Base-by-base conservation (phyloP, 768 basidiomycete genomes). In the Amanita phalloides region DNA sequence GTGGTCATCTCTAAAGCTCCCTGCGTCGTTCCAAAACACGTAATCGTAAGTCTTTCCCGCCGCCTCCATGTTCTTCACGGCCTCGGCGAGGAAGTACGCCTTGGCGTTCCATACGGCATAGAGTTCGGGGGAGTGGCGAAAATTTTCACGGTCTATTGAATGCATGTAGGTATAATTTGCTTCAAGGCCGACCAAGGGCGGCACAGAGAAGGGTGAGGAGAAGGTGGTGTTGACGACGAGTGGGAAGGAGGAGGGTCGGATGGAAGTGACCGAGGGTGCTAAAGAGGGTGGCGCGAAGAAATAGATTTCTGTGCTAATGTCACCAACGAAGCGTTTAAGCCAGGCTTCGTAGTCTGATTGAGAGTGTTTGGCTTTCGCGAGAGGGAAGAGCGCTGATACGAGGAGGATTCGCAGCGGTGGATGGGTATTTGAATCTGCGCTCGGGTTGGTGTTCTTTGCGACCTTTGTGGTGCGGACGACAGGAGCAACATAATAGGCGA, bases 21-120 rank as follows among this genome's bases (percentile, higher is more conserved):
- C 78, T 2, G 78, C 77, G 55, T 81, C 79, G 33, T 64, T 70
- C 79, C 79, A 82, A 55, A 82, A 81, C 1, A 70, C 75, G 61
- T 77, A 81, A 21, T 76, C 71, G 53, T 76, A 79, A 8, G 58
- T 49, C 53, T 64, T 57, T 4, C 64, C 64, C n/a, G 54, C 28
- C 1, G 14, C 13, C 23, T 45, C 54, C 39, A 63, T 52, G 5
- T 64, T 66, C 33, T 59, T 55, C 3, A 73, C 55, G 5, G 71
- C 78, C 37, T 72, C 64, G 28, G 70, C 62, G 36, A 81, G 64
- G 44, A 77, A 68, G 60, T 69, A 79, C 7, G 77, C 69, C 58
- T 81, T 81, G 0, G 70, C 71, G 51, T 76, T 76, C 78, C 78
- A 78, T 1, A 79, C 64, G 2, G 77, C 77, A 56, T 79, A 80